Evolutionary conservation across 352 stramenopile genomes (phyloP).

Genomic region (Globisporangium camurandrum): DNA sequence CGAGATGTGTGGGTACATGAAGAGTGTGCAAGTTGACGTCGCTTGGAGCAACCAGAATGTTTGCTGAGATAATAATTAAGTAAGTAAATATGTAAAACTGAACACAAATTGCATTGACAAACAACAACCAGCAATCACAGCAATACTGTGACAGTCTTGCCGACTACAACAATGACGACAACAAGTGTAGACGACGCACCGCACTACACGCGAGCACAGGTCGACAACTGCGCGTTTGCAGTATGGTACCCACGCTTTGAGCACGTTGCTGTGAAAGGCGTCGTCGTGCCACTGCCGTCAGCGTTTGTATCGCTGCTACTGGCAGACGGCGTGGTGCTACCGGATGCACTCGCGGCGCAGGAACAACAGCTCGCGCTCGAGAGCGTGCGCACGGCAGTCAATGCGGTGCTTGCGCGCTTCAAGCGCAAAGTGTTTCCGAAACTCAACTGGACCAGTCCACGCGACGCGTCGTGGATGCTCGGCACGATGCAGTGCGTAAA

Average conservation of each 20-base stretch:
- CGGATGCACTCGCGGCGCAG: constrained; percentile 17
- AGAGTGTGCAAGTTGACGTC: no score
- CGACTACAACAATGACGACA: neutral
- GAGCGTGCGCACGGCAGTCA: constrained; percentile 46
- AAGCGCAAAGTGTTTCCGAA: constrained; percentile 83
- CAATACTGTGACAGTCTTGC: no score
- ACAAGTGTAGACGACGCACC: constrained; percentile 10
- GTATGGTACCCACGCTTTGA: constrained; percentile 60
- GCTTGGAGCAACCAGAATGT: no score
- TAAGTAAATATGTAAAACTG: neutral
- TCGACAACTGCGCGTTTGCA: constrained; percentile 76
- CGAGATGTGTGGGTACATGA: no score
- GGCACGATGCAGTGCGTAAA: constrained; percentile 65
- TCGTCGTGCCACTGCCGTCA: constrained; percentile 36
- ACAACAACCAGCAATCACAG: neutral
- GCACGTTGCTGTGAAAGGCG: constrained; percentile 56
- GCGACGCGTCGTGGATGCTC: constrained; percentile 91
- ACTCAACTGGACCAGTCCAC: constrained; percentile 92
- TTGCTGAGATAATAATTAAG: neutral
- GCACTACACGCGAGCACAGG: constrained; percentile 54
- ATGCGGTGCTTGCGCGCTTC: constrained; percentile 52
- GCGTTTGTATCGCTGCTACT: constrained; percentile 60
- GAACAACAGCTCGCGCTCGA: constrained; percentile 27
- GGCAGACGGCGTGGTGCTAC: constrained; percentile 56
- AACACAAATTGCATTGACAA: neutral